Base-by-base conservation (phyloP, 129 eudicot genomes). In the Lactuca saligna region DNA sequence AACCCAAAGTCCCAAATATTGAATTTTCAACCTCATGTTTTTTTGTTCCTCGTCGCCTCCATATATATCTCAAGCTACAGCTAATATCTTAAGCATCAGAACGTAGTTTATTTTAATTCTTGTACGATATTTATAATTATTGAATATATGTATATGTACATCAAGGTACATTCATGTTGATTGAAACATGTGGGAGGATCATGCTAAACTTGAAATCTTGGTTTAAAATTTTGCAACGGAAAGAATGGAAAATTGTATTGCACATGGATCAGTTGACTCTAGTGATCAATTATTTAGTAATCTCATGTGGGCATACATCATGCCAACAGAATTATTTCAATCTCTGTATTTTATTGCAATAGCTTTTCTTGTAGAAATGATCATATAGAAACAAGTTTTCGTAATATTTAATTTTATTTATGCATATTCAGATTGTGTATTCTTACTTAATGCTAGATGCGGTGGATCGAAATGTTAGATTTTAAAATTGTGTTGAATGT, bases 201-300 rank as follows among this genome's bases (percentile, higher is more conserved):
- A 64, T 56, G 78, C 15, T 15, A 70, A 16, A 42, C 61, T 60
- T 44, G 72, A 56, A 62, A 61, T 61, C 15, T 38, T 62, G 53
- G 34, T 53, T 62, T 25, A 11, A 54, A 73, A 67, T 16, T 38
- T 34, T 73, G 71, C 54, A 54, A 17, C 42, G 58, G 78, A 41
- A 64, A 54, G 65, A 73, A 63, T 39, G 58, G 31, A 65, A 64
- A 64, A 63, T 32, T 63, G 77, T 51, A 55, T 63, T 41, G 71
- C 78, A 73, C 78, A 73, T 73, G 78, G 78, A 38, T 64, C 38
- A 73, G 77, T 74, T 74, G 79, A 74, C 79, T 46, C 53, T 65
- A 55, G 37, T 46, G 53, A 74, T 56, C 79, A 74, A 65, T 65
- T 57, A 74, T 32, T 65, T 66, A 57, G 17, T 44, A 44, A 41